These are phyloP conservation scores for Backusella tuberculispora DNA, from an alignment of 192 early-diverging fungal species.

Conservation along the genomic window DNA sequence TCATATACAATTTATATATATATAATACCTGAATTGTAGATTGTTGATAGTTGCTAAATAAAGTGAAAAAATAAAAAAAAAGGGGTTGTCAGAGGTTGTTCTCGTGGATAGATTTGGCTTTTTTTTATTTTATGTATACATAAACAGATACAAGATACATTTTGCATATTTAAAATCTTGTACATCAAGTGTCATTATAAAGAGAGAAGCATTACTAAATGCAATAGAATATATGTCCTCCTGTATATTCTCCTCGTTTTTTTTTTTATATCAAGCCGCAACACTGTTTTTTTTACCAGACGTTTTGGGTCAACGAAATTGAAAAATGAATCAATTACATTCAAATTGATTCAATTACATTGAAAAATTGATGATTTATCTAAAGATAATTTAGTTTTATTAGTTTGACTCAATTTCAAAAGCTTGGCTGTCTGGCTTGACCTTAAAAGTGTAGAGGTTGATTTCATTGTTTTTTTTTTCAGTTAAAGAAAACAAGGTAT, in stretches of 20 bases:
- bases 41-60: slow-evolving; percentile 5
- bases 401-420: no score
- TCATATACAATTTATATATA: not conserved
- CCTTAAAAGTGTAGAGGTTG: no score
- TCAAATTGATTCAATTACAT: no score
- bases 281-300: no score
- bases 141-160: not conserved
- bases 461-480: no score
- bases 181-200: not conserved
- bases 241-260: not conserved
- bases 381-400: no score
- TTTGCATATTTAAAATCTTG: not conserved
- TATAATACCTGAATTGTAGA: not conserved
- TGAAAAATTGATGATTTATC: no score
- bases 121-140: no score
- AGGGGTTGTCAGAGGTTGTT: not conserved
- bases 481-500: no score
- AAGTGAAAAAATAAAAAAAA: not conserved
- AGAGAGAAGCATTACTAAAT: not conserved
- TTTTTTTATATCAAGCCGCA: not conserved
- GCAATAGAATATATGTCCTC: not conserved
- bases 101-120: not conserved
- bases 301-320: no score
- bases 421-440: no score
- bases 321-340: no score